Evolutionary conservation across 495 filamentous ascomycete species (phyloP).

Genomic region (Aspergillus leporis): DNA sequence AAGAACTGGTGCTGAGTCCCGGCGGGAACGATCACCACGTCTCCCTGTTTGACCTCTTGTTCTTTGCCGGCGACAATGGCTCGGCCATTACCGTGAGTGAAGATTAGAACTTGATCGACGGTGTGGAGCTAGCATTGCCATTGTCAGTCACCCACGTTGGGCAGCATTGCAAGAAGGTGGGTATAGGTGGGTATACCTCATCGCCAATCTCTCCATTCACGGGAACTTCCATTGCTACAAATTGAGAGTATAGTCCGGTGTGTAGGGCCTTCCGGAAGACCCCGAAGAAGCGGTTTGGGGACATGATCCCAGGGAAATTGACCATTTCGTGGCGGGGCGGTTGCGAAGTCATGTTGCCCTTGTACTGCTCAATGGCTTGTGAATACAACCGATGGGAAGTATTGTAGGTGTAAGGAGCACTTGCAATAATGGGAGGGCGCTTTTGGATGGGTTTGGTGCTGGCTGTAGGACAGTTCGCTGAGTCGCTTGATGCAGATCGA

Average conservation of each 20-base stretch:
- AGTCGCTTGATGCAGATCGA: no score
- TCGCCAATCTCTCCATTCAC: no score
- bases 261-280: conserved; percentile 63
- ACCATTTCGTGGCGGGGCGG: conserved; percentile 58
- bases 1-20: conserved; percentile 62
- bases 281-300: conserved; percentile 49
- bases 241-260: conserved; percentile 62
- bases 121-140: no score
- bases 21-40: conserved; percentile 64
- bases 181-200: no score
- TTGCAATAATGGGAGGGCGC: neutral
- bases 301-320: conserved; percentile 56
- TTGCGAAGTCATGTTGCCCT: conserved; percentile 29
- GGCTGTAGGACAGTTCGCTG: no score
- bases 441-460: neutral
- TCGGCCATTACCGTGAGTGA: conserved; percentile 57
- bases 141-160: no score
- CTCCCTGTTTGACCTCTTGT: conserved; percentile 56
- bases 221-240: no score
- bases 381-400: no score
- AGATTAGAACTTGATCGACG: no score
- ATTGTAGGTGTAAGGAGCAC: neutral
- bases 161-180: no score
- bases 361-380: neutral
- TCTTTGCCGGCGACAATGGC: conserved; percentile 61